These are phyloP conservation scores for Plasmodium berghei DNA, from an alignment of 169 alveolate species.

Conservation along the genomic window DNA sequence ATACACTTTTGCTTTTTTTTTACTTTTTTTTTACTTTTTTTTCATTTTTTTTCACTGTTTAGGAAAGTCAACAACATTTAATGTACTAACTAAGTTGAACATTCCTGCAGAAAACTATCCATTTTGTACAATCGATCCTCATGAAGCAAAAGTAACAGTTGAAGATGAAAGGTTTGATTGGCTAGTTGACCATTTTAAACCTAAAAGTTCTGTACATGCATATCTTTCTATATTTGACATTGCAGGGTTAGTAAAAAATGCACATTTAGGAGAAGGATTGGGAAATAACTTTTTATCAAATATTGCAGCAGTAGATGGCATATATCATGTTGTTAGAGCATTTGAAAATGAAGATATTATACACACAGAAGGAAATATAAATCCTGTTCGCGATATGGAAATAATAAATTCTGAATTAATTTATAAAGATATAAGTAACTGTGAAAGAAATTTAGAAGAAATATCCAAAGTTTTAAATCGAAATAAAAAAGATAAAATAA, in stretches of 20 bases:
- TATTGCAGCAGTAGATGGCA: conserved; percentile 98
- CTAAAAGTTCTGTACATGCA: conserved; percentile 97
- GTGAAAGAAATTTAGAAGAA: conserved; percentile 92
- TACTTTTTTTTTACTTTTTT: conserved; percentile 84
- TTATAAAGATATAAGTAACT: conserved; percentile 95
- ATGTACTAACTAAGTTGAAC: conserved; percentile 94
- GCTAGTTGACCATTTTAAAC: conserved; percentile 94
- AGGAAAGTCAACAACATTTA: conserved; percentile 98
- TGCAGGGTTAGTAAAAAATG: conserved; percentile 99
- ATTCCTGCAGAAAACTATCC: conserved; percentile 99
- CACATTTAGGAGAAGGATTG: conserved; percentile 98
- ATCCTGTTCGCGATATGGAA: conserved; percentile 97
- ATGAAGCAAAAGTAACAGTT: conserved; percentile 94
- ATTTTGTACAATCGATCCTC: conserved; percentile 97
- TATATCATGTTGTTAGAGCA: conserved; percentile 98
- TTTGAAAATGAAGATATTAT: conserved; percentile 97
- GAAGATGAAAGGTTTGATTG: conserved; percentile 96
- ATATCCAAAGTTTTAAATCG: conserved; percentile 93
- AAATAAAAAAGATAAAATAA: conserved; percentile 92
- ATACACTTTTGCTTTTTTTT: conserved; percentile 81
- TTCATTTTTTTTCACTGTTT: conserved; percentile 40
- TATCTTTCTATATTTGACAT: conserved; percentile 96
- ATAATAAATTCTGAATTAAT: conserved; percentile 96
- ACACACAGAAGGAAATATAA: conserved; percentile 98
- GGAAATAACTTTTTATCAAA: conserved; percentile 99